Conservation (phyloP, 148 eudicot genomes). For the Silene conica region DNA sequence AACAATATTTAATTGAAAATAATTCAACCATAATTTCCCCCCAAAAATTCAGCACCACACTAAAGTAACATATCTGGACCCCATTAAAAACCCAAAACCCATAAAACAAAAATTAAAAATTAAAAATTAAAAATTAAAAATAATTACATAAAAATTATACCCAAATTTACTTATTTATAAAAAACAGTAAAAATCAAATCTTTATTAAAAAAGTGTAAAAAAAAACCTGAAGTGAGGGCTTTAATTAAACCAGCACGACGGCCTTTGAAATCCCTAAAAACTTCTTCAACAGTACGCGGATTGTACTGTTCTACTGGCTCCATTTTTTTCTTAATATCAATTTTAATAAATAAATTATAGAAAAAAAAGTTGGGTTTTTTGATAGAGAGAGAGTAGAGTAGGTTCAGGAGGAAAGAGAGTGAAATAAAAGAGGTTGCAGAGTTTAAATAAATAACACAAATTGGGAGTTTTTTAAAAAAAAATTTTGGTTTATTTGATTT, state of each 20-base stretch:
- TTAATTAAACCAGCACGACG: conserved; percentile 49
- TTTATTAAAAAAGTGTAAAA: background rate
- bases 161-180: background rate
- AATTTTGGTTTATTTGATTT: background rate
- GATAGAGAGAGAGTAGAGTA: background rate
- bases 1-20: background rate
- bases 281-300: conserved; percentile 58
- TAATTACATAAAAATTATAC: too few relatives aligned
- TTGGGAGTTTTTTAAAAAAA: too few relatives aligned
- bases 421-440: background rate
- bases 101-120: background rate
- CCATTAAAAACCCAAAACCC: background rate
- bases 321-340: conserved; percentile 17
- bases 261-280: conserved; percentile 61
- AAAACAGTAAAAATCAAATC: background rate
- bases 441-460: background rate
- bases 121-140: background rate
- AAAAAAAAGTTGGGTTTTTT: background rate
- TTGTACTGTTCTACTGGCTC: conserved; percentile 41
- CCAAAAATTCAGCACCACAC: conserved; percentile 8
- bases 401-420: background rate
- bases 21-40: conserved; percentile 1
- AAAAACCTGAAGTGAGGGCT: conserved; percentile 52
- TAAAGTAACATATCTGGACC: background rate
- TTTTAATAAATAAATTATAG: too few relatives aligned